These are phyloP conservation scores for Jamesozyma piceae DNA, from an alignment of 805 yeast genomes.

Conservation along the genomic window DNA sequence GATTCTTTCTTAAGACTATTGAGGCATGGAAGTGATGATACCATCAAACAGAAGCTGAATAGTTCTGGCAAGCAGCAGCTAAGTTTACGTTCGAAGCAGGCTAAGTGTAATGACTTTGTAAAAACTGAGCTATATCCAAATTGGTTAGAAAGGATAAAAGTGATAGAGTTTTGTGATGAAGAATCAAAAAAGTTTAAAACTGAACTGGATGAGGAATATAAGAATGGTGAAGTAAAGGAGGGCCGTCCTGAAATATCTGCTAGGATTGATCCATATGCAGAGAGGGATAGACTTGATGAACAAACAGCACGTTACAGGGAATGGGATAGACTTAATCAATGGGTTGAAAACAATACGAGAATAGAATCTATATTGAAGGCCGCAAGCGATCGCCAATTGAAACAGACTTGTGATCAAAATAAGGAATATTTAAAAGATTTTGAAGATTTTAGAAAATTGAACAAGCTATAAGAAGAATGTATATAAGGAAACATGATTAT, in stretches of 20 bases:
- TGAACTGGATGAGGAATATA: conserved; percentile 24
- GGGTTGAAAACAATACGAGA: conserved; percentile 34
- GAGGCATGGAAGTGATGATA: conserved; percentile 38
- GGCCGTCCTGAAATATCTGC: conserved; percentile 19
- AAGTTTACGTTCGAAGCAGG: neutral
- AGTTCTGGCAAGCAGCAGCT: conserved; percentile 23
- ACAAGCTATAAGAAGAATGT: neutral
- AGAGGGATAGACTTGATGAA: conserved; percentile 30
- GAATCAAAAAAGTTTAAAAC: conserved; percentile 26
- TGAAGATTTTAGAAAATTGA: conserved; percentile 6
- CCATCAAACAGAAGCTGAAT: conserved; percentile 36
- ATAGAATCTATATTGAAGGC: conserved; percentile 35
- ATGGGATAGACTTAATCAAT: conserved; percentile 26
- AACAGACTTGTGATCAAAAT: conserved; percentile 32
- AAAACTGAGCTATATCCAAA: conserved; percentile 34
- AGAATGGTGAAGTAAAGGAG: conserved; percentile 11
- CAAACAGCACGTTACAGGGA: conserved; percentile 24
- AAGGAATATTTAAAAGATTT: conserved; percentile 21
- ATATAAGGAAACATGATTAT: too few species aligned
- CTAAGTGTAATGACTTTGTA: conserved; percentile 32
- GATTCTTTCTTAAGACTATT: conserved; percentile 25
- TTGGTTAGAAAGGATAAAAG: conserved; percentile 37
- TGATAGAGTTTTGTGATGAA: conserved; percentile 35
- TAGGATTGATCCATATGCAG: conserved; percentile 44
- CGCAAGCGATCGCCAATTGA: conserved; percentile 30